These are phyloP conservation scores for Abrus precatorius DNA, from an alignment of 306 rosid genomes.

Conservation along the genomic window DNA sequence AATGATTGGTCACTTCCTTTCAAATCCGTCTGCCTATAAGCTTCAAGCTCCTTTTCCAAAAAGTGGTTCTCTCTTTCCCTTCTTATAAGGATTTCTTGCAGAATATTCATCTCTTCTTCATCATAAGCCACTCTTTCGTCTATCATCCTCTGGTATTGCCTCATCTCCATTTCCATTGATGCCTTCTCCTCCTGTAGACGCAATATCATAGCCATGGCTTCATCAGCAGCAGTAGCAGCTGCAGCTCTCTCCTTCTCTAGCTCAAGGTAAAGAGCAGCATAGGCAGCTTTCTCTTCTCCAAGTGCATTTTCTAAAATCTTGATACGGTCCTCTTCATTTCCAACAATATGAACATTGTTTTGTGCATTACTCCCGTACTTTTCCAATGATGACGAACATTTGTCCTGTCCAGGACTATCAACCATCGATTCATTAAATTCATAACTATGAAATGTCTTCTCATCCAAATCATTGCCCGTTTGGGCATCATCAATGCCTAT, in stretches of 20 bases:
- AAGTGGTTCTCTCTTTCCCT: conserved; percentile 83
- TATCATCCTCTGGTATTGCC: conserved; percentile 78
- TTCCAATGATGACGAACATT: conserved; percentile 52
- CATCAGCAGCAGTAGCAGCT: conserved; percentile 91
- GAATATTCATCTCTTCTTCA: conserved; percentile 84
- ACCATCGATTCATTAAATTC: conserved; percentile 59
- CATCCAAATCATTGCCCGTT: conserved; percentile 51
- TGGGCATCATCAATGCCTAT: conserved; percentile 56
- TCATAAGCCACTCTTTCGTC: conserved; percentile 86
- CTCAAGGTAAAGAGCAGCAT: conserved; percentile 75
- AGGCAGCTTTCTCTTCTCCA: conserved; percentile 73
- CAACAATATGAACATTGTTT: conserved; percentile 48
- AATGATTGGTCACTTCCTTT: conserved; percentile 53
- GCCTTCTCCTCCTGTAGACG: conserved; percentile 91
- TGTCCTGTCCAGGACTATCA: conserved; percentile 52
- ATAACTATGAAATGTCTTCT: conserved; percentile 54
- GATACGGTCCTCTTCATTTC: conserved; percentile 55
- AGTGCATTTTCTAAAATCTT: conserved; percentile 69
- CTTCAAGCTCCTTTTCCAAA: conserved; percentile 80
- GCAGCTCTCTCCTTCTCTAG: conserved; percentile 98
- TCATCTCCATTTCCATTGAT: conserved; percentile 71
- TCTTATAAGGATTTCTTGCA: conserved; percentile 84
- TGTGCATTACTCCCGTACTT: conserved; percentile 23
- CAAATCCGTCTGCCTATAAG: conserved; percentile 62
- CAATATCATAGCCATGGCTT: conserved; percentile 93